Conservation (phyloP, 2,329 filamentous ascomycete species). For the Gaeumannomyces tritici region DNA sequence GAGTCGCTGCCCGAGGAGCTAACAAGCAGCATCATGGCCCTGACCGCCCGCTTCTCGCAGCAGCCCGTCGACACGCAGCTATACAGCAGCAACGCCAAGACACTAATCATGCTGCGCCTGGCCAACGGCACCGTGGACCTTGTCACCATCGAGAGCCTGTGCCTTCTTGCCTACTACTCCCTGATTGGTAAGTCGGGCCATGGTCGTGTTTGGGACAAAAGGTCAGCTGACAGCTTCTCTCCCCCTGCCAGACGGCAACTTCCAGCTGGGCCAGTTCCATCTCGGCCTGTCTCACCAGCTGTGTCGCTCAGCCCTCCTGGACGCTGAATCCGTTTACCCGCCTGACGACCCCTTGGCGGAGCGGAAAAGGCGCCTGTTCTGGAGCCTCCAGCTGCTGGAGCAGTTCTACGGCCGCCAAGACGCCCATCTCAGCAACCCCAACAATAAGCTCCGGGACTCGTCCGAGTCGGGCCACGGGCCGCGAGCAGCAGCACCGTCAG, state of each 20-base stretch:
- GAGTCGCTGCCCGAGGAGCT: constrained; percentile 24
- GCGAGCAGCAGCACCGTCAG: background rate
- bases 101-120: constrained; percentile 36
- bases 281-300: constrained; percentile 39
- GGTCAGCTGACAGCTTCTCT: background rate
- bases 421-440: constrained; percentile 3
- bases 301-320: constrained; percentile 38
- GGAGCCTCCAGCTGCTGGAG: constrained; percentile 40
- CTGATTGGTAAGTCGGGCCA: constrained; percentile 30
- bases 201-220: background rate
- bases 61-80: constrained; percentile 9
- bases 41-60: constrained; percentile 1
- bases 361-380: constrained; percentile 39
- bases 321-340: constrained; percentile 28
- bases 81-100: constrained; percentile 29
- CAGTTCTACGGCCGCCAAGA: constrained; percentile 34
- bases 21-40: constrained; percentile 23
- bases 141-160: constrained; percentile 39
- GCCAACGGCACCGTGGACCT: constrained; percentile 39
- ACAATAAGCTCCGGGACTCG: background rate
- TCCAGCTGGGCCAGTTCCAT: constrained; percentile 38
- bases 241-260: constrained; percentile 30
- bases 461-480: too few species aligned
- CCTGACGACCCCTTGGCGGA: constrained; percentile 24
- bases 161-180: constrained; percentile 36